Evolutionary conservation across 768 basidiomycete species (phyloP), one percentile per base, ranked within the genome.

Genomic region (Lactarius deliciosus): DNA sequence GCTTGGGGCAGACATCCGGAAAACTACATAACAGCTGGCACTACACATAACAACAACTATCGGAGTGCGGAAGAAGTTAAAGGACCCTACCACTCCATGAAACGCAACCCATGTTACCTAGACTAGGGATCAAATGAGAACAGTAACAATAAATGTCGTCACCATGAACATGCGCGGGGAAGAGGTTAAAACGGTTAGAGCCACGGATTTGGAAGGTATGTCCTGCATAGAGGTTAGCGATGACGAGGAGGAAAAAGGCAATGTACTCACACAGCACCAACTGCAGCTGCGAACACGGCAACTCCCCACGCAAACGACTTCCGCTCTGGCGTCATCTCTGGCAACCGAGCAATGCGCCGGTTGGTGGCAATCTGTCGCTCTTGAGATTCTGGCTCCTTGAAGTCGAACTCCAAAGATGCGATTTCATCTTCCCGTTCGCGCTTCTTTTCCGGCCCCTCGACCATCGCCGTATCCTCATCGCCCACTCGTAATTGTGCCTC

Each of bases 271-370:
- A 90, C 83, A 68, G 91, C 92, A 59, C 90, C 85, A 75, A 91
- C 79, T 34, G 92, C 92, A 59, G 93, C 80, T 43, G 90, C 91
- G 76, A 96, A 96, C 22, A 90, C 89, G 43, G 90, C 82, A 22
- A 90, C 80, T 43, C 93, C 93, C 92, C 92, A 95, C 2, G 89
- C 91, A 62, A 89, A 80, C 41, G 87, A 86, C 77, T 89, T 91
- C 71, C 85, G 83, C 73, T 85, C 83, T 13, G 92, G 87, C 70
- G 87, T 83, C 69, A 88, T 74, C 57, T 80, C 68, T 16, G 60
- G 74, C 75, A 84, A 83, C 66, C 84, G 75, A 36, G 81, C 77
- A 60, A 87, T 80, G 56, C 92, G 83, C 57, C 82, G 83, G 74
- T 94, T 94, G 36, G 86, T 82, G 22, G 79, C 82, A 60, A 90